phyloP scores from a whole-genome alignment of 2,329 filamentous ascomycete genomes.

The Dothideomycetes sp. region DNA sequence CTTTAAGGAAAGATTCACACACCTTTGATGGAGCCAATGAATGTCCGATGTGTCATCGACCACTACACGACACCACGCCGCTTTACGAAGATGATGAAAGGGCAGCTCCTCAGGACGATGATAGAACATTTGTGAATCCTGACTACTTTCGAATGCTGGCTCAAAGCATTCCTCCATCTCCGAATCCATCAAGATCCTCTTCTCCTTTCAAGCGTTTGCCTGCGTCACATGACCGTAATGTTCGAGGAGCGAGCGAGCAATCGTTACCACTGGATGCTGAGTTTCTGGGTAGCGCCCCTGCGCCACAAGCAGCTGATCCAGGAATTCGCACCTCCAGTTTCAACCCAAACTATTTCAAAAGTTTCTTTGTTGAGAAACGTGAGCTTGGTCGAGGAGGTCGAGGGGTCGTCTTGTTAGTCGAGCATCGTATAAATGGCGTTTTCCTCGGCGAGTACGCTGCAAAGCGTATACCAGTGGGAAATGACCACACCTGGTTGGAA shows the following conservation, averaged over 20 bases:
- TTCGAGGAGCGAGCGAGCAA: slow-evolving; percentile 14
- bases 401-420: slow-evolving; percentile 87
- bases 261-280: slow-evolving; percentile 33
- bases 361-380: slow-evolving; percentile 90
- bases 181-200: slow-evolving; percentile 33
- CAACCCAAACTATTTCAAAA: slow-evolving; percentile 82
- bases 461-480: slow-evolving; percentile 86
- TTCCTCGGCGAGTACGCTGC: slow-evolving; percentile 86
- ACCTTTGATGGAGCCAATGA: slow-evolving; percentile 49
- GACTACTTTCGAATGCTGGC: slow-evolving; percentile 93
- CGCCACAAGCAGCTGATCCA: slow-evolving; percentile 32
- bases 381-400: slow-evolving; percentile 82
- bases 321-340: slow-evolving; percentile 82
- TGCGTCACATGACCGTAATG: slow-evolving; percentile 20
- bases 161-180: slow-evolving; percentile 42
- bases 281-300: slow-evolving; percentile 34
- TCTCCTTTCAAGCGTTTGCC: slow-evolving; percentile 37
- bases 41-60: slow-evolving; percentile 85
- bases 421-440: slow-evolving; percentile 83
- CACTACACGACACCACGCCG: slow-evolving; percentile 42
- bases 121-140: slow-evolving; percentile 70
- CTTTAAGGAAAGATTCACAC: slow-evolving; percentile 55
- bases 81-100: slow-evolving; percentile 22
- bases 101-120: slow-evolving; percentile 22
- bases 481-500: slow-evolving; percentile 90